Evolutionary conservation across 2,329 filamentous ascomycete genomes (phyloP).

Genomic region (Colletotrichum liaoningense): DNA sequence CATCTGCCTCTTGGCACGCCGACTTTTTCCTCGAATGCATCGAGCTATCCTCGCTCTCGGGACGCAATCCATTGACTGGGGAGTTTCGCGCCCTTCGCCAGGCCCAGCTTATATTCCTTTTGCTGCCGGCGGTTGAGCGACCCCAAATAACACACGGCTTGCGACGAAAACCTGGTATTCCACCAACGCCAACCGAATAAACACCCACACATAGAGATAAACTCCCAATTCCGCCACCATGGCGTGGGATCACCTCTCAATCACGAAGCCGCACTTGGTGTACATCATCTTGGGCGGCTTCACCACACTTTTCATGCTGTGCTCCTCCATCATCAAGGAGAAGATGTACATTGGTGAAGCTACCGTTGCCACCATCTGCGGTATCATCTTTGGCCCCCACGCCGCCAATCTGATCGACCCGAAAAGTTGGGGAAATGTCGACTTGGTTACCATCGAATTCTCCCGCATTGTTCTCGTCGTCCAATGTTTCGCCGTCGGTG

Average conservation of each 20-base stretch:
- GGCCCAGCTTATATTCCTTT: constrained; percentile 36
- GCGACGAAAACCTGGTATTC: neutral
- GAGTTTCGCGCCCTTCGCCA: constrained; percentile 39
- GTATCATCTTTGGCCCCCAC: constrained; percentile 89
- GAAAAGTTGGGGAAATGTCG: constrained; percentile 80
- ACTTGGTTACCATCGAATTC: constrained; percentile 90
- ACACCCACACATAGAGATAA: neutral
- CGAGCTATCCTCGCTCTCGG: constrained; percentile 39
- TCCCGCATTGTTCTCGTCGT: constrained; percentile 90
- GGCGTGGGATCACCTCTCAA: constrained; percentile 83
- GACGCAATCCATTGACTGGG: constrained; percentile 41
- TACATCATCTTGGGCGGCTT: constrained; percentile 99
- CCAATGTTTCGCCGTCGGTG: constrained; percentile 91
- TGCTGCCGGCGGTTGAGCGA: constrained; percentile 22
- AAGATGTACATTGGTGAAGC: constrained; percentile 98
- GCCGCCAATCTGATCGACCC: constrained; percentile 85
- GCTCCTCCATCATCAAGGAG: constrained; percentile 98
- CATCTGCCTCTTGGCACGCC: constrained; percentile 1
- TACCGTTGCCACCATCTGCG: constrained; percentile 89
- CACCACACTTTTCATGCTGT: constrained; percentile 97
- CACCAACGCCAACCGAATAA: neutral
- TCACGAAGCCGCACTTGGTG: constrained; percentile 96
- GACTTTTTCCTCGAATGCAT: constrained; percentile 45
- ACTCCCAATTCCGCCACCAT: constrained; percentile 55
- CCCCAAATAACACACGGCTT: constrained; percentile 17